Evolutionary conservation across 129 eudicot genomes (phyloP).

Genomic region (Gnaphalium uliginosum): DNA sequence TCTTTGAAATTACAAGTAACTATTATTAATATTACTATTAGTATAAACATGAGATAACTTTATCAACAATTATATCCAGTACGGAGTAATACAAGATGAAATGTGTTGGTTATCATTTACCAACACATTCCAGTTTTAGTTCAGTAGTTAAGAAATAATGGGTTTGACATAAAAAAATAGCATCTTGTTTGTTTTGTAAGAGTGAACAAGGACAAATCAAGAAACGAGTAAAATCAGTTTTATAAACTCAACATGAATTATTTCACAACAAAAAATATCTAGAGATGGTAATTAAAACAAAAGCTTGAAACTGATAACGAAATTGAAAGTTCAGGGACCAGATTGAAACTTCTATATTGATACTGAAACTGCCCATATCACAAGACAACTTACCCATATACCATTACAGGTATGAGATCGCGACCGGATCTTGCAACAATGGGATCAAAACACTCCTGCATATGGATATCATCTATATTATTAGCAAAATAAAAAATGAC

Average conservation of each 20-base stretch:
- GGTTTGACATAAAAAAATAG: neutral
- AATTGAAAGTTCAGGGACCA: neutral
- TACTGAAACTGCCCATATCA: neutral
- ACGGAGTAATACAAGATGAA: neutral
- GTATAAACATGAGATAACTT: neutral
- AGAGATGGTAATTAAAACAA: conserved; percentile 4
- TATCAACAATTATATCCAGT: neutral
- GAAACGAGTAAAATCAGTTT: neutral
- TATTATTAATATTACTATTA: neutral
- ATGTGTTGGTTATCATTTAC: neutral
- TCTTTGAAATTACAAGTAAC: neutral
- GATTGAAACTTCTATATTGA: neutral
- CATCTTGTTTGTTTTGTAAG: conserved; percentile 7
- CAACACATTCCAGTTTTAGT: neutral
- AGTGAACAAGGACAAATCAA: neutral
- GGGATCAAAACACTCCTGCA: conserved; percentile 95
- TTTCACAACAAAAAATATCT: neutral
- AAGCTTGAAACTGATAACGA: neutral
- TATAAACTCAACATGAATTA: neutral
- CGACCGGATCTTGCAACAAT: conserved; percentile 86
- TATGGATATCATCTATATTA: neutral
- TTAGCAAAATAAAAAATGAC: conserved; percentile 5
- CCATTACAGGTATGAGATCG: conserved; percentile 98
- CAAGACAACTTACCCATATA: conserved; percentile 75
- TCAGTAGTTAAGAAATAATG: neutral